phyloP scores from a whole-genome alignment of 306 rosid species.

The Oxytropis ochrocephala region DNA sequence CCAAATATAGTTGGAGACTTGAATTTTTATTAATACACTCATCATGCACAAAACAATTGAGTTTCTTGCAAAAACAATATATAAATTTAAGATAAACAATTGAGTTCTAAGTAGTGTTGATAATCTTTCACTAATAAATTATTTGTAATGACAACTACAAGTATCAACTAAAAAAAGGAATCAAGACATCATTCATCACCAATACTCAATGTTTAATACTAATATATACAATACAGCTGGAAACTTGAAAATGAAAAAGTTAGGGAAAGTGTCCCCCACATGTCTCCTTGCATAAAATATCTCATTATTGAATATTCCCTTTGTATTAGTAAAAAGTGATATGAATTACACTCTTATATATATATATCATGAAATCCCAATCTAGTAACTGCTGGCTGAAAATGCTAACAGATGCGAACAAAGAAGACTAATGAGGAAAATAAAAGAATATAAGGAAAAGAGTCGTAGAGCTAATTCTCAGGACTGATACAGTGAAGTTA shows the following conservation, averaged over 20 bases:
- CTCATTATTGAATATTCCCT: constrained; percentile 10
- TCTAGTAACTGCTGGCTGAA: neutral
- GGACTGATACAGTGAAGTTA: constrained; percentile 22
- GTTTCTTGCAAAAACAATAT: no score
- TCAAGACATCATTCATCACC: neutral
- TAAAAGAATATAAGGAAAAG: constrained; percentile 11
- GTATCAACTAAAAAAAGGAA: neutral
- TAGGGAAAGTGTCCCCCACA: constrained; percentile 12
- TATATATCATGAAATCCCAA: constrained; percentile 18
- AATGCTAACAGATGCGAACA: constrained; percentile 11
- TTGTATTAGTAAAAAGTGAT: constrained; percentile 3
- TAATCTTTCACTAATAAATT: neutral
- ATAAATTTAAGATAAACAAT: no score
- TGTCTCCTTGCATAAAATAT: constrained; percentile 7
- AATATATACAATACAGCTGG: constrained; percentile 16
- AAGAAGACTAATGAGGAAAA: neutral
- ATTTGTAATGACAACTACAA: neutral
- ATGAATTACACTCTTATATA: neutral
- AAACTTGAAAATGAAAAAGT: constrained; percentile 8
- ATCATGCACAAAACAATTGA: no score
- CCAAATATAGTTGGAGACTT: no score
- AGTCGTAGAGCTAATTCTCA: neutral
- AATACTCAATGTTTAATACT: neutral
- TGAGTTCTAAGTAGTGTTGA: neutral
- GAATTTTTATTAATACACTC: no score